These are phyloP conservation scores for Vitis amurensis DNA, from an alignment of 164 flowering plant genomes.

Conservation along the genomic window DNA sequence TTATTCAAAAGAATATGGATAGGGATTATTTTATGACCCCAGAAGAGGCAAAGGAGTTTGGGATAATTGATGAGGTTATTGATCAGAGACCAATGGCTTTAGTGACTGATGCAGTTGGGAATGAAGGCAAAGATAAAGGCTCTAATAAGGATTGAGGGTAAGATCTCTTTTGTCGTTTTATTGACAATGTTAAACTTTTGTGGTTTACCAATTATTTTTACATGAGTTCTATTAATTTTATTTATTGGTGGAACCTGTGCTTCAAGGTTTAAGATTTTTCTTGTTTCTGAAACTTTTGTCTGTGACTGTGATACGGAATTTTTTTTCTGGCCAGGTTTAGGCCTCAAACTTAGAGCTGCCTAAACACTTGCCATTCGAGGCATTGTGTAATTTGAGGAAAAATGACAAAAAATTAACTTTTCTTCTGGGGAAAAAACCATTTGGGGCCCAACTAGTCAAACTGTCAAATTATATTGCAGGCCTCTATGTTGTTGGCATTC, in stretches of 20 bases:
- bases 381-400: too few relatives aligned
- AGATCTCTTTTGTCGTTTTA: neutral
- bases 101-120: slow-evolving; percentile 78
- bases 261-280: too few relatives aligned
- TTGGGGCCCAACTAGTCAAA: too few relatives aligned
- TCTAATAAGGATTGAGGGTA: slow-evolving; percentile 30
- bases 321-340: too few relatives aligned
- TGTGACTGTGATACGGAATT: too few relatives aligned
- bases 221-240: neutral
- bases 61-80: slow-evolving; percentile 89
- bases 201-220: neutral
- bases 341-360: too few relatives aligned
- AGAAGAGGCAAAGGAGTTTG: slow-evolving; percentile 91
- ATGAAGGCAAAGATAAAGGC: slow-evolving; percentile 46
- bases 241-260: neutral
- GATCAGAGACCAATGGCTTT: slow-evolving; percentile 73
- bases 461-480: too few relatives aligned
- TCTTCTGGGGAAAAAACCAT: too few relatives aligned
- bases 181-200: neutral
- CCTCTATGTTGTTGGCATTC: too few relatives aligned
- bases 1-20: slow-evolving; percentile 79
- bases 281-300: too few relatives aligned
- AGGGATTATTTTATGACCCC: slow-evolving; percentile 94
- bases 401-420: too few relatives aligned
- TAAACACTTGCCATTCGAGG: too few relatives aligned